Percentiles rank a stretch among this genome's conserved stretches.
These are phyloP conservation scores for Candida vartiovaarae DNA, from an alignment of 805 yeast species.

Conservation along the genomic window DNA sequence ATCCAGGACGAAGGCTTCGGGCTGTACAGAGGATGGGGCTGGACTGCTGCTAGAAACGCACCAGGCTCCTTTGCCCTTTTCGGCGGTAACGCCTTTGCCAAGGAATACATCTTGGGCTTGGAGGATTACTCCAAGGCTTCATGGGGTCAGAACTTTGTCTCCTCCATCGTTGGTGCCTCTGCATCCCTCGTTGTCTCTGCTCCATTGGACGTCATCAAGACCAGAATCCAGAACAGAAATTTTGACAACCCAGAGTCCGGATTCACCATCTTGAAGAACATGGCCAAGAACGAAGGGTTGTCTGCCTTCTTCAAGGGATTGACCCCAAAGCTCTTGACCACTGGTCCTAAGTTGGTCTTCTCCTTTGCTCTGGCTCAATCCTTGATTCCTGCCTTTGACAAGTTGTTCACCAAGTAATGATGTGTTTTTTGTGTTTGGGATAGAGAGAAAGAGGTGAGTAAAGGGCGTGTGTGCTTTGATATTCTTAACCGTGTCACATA, in stretches of 20 bases:
- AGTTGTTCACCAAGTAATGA: conserved; percentile 32
- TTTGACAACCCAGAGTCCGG: conserved; percentile 96
- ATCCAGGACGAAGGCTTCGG: conserved; percentile 88
- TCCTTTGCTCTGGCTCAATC: conserved; percentile 98
- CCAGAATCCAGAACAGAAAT: conserved; percentile 95
- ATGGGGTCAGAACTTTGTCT: conserved; percentile 90
- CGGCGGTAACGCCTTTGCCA: conserved; percentile 98
- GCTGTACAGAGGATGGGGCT: conserved; percentile 97
- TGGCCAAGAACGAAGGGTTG: conserved; percentile 86
- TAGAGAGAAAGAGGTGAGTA: no score
- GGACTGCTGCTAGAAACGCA: conserved; percentile 99
- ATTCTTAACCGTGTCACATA: no score
- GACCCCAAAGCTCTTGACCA: conserved; percentile 91
- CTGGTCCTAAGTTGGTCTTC: conserved; percentile 97
- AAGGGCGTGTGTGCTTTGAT: no score
- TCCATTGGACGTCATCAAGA: conserved; percentile 96
- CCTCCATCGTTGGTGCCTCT: conserved; percentile 94
- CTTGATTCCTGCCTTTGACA: conserved; percentile 92
- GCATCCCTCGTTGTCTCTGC: conserved; percentile 96
- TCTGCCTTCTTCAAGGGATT: conserved; percentile 92
- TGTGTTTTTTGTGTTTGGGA: no score
- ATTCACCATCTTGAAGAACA: conserved; percentile 84
- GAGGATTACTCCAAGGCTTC: conserved; percentile 86
- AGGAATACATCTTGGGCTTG: conserved; percentile 86
- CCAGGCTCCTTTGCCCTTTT: conserved; percentile 97